These are phyloP conservation scores for Gymnopus androsaceus DNA, from an alignment of 1,284 basidiomycete genomes.

Conservation along the genomic window DNA sequence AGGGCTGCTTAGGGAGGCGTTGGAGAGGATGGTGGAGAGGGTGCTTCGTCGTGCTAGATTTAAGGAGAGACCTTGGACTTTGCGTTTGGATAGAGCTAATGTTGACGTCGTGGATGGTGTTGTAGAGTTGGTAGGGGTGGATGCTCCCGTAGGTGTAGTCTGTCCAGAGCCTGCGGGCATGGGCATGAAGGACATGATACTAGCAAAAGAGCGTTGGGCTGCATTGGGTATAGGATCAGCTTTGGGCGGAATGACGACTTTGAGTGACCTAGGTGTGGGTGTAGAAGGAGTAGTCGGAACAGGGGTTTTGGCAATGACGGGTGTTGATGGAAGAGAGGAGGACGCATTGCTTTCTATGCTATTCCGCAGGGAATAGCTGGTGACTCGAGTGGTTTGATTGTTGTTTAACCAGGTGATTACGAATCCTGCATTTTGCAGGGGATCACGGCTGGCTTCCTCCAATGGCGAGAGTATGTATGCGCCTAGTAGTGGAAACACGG, in stretches of 20 bases:
- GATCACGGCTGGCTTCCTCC: constrained; percentile 87
- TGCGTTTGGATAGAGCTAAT: neutral
- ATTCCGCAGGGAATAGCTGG: constrained; percentile 85
- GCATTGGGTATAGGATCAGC: neutral
- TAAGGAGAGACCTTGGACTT: constrained; percentile 1
- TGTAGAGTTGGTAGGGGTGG: neutral
- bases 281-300: constrained; percentile 9
- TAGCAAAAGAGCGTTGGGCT: constrained; percentile 3
- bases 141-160: constrained; percentile 3
- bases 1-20: constrained; percentile 32
- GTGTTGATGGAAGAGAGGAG: constrained; percentile 23
- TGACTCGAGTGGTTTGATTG: constrained; percentile 69
- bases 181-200: constrained; percentile 10
- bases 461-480: constrained; percentile 90
- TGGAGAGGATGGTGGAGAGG: constrained; percentile 28
- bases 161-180: neutral
- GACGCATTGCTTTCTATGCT: constrained; percentile 38
- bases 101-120: neutral
- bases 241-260: too few relatives aligned
- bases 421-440: constrained; percentile 86
- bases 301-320: constrained; percentile 25
- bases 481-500: constrained; percentile 51
- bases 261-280: constrained; percentile 8
- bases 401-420: constrained; percentile 71
- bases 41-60: neutral